Conservation (phyloP, 179 eudicot genomes). For the Beta corolliflora region DNA sequence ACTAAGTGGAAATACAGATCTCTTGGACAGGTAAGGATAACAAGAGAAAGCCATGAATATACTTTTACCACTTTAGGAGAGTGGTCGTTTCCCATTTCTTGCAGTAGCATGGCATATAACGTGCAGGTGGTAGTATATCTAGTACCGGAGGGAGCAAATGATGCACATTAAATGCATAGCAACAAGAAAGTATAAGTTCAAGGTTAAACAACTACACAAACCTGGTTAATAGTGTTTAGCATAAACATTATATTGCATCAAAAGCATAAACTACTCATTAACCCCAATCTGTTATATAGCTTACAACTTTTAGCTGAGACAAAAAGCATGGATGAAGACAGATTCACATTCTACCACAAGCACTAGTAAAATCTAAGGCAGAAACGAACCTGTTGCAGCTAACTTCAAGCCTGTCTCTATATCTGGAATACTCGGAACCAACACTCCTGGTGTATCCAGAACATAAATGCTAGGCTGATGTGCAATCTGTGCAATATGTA, state of each 20-base stretch:
- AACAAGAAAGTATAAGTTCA: background rate
- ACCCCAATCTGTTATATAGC: background rate
- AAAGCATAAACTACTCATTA: background rate
- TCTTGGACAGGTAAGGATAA: background rate
- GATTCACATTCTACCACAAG: background rate
- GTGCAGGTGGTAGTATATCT: background rate
- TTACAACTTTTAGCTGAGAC: background rate
- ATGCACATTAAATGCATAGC: background rate
- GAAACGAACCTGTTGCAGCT: constrained; percentile 70
- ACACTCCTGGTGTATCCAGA: constrained; percentile 96
- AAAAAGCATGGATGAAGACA: background rate
- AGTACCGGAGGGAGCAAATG: background rate
- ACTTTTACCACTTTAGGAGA: no score
- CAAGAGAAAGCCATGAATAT: background rate
- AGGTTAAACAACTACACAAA: background rate
- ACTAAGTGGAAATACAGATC: background rate
- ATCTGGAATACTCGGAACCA: constrained; percentile 88
- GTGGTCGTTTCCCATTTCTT: no score
- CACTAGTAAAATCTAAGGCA: constrained; percentile 3
- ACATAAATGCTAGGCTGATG: constrained; percentile 96
- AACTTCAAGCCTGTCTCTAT: constrained; percentile 93
- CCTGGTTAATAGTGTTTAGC: background rate
- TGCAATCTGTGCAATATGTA: constrained; percentile 65
- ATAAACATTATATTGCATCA: background rate
- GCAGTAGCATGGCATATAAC: background rate